Conservation (phyloP, 2,329 filamentous ascomycete species). For the Paracorniculantispora psalliotae region DNA sequence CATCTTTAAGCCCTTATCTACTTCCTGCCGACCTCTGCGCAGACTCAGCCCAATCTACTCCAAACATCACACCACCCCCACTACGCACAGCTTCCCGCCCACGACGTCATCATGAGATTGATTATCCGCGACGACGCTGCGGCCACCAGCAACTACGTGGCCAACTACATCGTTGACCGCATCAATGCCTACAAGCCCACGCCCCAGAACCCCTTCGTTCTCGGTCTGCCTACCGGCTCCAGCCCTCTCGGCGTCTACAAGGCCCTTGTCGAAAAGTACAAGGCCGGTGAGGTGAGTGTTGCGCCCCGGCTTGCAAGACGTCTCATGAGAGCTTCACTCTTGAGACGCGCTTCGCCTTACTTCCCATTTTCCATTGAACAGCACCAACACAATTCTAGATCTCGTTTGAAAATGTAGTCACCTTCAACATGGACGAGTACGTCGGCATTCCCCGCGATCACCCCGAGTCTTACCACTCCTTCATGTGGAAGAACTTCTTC, state of each 20-base stretch:
- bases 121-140: constrained; percentile 72
- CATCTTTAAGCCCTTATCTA: neutral
- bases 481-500: constrained; percentile 93
- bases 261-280: constrained; percentile 66
- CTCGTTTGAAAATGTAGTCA: constrained; percentile 83
- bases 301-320: neutral
- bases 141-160: constrained; percentile 68
- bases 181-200: constrained; percentile 75
- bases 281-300: constrained; percentile 51
- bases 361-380: neutral
- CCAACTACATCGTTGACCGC: constrained; percentile 76
- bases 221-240: constrained; percentile 78
- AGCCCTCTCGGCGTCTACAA: constrained; percentile 76
- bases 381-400: constrained; percentile 46
- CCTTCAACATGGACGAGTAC: constrained; percentile 94
- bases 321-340: neutral
- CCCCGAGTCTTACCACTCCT: constrained; percentile 81
- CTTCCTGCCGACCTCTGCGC: neutral
- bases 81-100: neutral
- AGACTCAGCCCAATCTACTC: neutral
- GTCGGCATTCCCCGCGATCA: constrained; percentile 78
- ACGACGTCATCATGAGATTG: constrained; percentile 60
- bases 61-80: neutral
- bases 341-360: neutral
- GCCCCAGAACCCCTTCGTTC: constrained; percentile 68